A percentile compares a stretch with the other conserved stretches of the same genome.
These are phyloP conservation scores for Diutina scorzettiae DNA, from an alignment of 1,139 yeast species.

Conservation along the genomic window DNA sequence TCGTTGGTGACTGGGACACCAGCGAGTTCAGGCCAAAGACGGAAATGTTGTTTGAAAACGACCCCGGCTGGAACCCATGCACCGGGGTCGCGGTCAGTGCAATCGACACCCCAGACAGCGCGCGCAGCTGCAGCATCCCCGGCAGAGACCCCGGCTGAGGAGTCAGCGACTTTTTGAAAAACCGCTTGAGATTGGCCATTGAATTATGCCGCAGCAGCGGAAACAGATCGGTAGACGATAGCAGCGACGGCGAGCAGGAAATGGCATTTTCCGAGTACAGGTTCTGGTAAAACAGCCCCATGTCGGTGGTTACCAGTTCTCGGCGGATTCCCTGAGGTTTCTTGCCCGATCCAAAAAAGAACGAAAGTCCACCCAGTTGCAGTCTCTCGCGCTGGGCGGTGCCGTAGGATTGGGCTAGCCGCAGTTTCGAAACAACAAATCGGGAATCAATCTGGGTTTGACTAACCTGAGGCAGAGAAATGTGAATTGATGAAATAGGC, in stretches of 20 bases:
- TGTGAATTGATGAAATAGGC: slow-evolving; percentile 47
- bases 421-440: slow-evolving; percentile 60
- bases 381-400: neutral
- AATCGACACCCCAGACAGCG: neutral
- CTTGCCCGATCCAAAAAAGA: slow-evolving; percentile 28
- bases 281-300: slow-evolving; percentile 35
- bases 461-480: slow-evolving; percentile 55
- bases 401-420: slow-evolving; percentile 37
- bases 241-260: slow-evolving; percentile 27
- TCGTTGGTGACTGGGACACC: slow-evolving; percentile 5
- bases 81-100: neutral
- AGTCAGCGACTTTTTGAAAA: slow-evolving; percentile 36
- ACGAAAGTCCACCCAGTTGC: slow-evolving; percentile 18
- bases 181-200: slow-evolving; percentile 59
- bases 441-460: slow-evolving; percentile 53
- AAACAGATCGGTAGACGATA: slow-evolving; percentile 26
- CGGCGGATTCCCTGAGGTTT: slow-evolving; percentile 14
- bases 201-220: slow-evolving; percentile 41
- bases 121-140: slow-evolving; percentile 1
- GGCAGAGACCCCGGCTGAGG: slow-evolving; percentile 16
- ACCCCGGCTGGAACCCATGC: slow-evolving; percentile 1
- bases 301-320: slow-evolving; percentile 25
- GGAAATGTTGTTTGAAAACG: neutral
- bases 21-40: slow-evolving; percentile 5
- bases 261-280: slow-evolving; percentile 13